Evolutionary conservation across 805 yeast species (phyloP), one percentile per base, ranked within the genome.

Genomic region (Saccharomycopsis selenospora): DNA sequence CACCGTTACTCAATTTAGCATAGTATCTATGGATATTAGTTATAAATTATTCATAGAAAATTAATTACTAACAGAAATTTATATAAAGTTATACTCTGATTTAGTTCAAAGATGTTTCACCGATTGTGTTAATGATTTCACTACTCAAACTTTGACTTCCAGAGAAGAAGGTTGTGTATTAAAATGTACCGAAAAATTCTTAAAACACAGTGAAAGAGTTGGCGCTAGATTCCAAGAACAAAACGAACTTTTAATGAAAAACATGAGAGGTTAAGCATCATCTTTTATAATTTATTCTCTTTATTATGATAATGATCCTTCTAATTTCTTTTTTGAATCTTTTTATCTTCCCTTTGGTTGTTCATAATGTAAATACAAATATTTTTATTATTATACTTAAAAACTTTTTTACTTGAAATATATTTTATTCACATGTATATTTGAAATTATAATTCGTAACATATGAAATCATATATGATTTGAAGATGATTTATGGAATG

Each of bases 221-320:
- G 99, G 99, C 41, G 91, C 85, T 70, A 82, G 98, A 71, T 93
- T 93, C 91, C 98, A 91, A 71, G 99, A 91, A 66, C 97, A 91
- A 70, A 93, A 93, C 51, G 85, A 85, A 50, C 69, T 81, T 56
- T 70, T 85, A 72, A 82, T 84, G 75, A 86, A 85, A 66, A 82
- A 78, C 68, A 70, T 82, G 73, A 70, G 72, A 60, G 38, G 38
- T 33, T 33, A 33, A 14, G 10, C n/a, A 10, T 28, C 33, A 28
- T 28, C 33, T n/a, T n/a, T n/a, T n/a, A n/a, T n/a, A n/a, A n/a
- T n/a, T n/a, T n/a, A n/a, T n/a, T n/a, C n/a, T n/a, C n/a, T n/a
- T n/a, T n/a, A n/a, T n/a, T n/a, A n/a, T n/a, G n/a, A n/a, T n/a
- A n/a, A n/a, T n/a, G n/a, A n/a, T n/a, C n/a, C n/a, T n/a, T n/a